These are phyloP conservation scores for Raddia guianensis DNA, from an alignment of 176 grass and related monocot species.

Conservation along the genomic window DNA sequence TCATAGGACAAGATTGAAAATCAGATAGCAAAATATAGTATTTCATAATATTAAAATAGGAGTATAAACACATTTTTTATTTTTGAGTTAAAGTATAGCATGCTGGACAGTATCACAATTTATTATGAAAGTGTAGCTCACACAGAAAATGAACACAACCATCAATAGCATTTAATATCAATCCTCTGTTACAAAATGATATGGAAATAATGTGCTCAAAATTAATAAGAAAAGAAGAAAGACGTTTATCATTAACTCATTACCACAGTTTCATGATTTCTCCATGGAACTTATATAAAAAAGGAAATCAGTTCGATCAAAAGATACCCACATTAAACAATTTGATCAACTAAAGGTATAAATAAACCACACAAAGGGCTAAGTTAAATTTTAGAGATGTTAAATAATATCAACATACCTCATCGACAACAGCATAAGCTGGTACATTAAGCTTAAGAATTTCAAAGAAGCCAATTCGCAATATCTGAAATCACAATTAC, in stretches of 20 bases:
- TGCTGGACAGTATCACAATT: neutral
- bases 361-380: slow-evolving; percentile 11
- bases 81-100: neutral
- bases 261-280: neutral
- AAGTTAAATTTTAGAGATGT: neutral
- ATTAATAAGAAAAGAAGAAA: slow-evolving; percentile 18
- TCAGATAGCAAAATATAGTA: neutral
- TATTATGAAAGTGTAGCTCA: neutral
- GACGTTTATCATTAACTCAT: neutral
- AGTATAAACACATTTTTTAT: neutral
- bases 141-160: slow-evolving; percentile 4
- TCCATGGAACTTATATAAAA: slow-evolving; percentile 13
- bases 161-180: slow-evolving; percentile 25
- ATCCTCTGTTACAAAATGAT: slow-evolving; percentile 24
- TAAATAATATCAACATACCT: slow-evolving; percentile 55
- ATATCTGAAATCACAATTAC: slow-evolving; percentile 65
- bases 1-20: slow-evolving; percentile 1
- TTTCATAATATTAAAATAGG: slow-evolving; percentile 20
- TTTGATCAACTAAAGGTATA: slow-evolving; percentile 22
- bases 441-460: slow-evolving; percentile 86
- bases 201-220: neutral
- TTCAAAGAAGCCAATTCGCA: slow-evolving; percentile 86
- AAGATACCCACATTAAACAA: neutral
- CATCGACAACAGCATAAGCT: slow-evolving; percentile 87
- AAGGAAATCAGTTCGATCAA: neutral